Percentiles rank a stretch among this genome's conserved stretches.
phyloP scores from a whole-genome alignment of 371 early-diverging fungal species.

The Zychaea mexicana region DNA sequence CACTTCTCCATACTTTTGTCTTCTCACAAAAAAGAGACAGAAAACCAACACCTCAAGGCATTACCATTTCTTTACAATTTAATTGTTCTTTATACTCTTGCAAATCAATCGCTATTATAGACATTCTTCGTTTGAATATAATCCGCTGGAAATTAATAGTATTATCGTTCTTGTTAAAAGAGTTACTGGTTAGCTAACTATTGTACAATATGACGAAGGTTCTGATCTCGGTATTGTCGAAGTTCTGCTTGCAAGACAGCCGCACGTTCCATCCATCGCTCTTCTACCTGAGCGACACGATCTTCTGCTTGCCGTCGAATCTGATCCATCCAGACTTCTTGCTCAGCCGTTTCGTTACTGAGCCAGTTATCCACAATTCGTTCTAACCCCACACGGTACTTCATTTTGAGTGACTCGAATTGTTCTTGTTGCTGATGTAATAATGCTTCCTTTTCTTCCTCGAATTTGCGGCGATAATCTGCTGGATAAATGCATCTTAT shows the following conservation, averaged over 20 bases:
- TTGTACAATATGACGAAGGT: not conserved
- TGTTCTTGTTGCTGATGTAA: constrained; percentile 14
- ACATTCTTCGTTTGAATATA: not conserved
- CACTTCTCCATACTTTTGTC: constrained; percentile 4
- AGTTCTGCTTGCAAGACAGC: constrained; percentile 7
- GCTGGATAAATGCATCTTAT: not conserved
- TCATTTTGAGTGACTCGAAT: constrained; percentile 20
- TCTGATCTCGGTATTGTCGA: not conserved
- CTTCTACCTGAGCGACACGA: constrained; percentile 13
- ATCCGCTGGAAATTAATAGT: not conserved
- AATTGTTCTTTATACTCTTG: too few species aligned
- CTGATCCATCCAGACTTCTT: constrained; percentile 16
- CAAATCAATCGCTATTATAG: too few species aligned
- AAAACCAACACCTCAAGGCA: not conserved
- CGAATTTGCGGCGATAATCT: constrained; percentile 11
- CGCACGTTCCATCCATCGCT: constrained; percentile 12
- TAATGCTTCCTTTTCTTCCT: constrained; percentile 14
- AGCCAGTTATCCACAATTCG: constrained; percentile 19
- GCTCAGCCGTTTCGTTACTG: constrained; percentile 12
- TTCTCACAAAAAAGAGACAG: not conserved
- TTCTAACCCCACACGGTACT: constrained; percentile 19
- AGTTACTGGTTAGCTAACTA: too few species aligned
- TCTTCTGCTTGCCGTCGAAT: constrained; percentile 16
- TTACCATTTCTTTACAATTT: not conserved
- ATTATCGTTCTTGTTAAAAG: too few species aligned